These are phyloP conservation scores for Trichodelitschia bisporula DNA, from an alignment of 495 filamentous ascomycete genomes.

Conservation along the genomic window DNA sequence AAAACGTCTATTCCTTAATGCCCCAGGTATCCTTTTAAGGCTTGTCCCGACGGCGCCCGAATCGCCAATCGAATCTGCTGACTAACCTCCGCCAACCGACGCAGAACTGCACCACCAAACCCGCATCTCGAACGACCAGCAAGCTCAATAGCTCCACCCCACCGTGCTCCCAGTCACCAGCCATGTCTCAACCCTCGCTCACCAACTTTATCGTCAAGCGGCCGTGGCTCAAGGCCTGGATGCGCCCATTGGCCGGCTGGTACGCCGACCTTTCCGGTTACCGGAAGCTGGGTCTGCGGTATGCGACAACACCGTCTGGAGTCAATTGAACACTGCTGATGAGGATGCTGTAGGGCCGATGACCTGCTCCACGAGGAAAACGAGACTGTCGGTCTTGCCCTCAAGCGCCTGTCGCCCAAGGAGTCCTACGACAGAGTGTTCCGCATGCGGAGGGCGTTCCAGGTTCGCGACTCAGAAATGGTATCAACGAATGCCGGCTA, in stretches of 20 bases:
- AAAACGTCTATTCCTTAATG: no score
- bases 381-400: constrained; percentile 59
- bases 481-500: no score
- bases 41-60: no score
- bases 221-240: constrained; percentile 56
- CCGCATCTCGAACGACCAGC: constrained; percentile 1
- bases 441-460: constrained; percentile 84
- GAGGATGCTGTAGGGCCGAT: constrained; percentile 80
- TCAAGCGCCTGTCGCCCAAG: constrained; percentile 75
- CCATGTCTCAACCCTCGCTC: constrained; percentile 52
- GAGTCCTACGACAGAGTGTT: constrained; percentile 90
- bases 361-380: constrained; percentile 82
- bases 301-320: no score
- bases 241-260: constrained; percentile 60
- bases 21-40: no score
- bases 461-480: constrained; percentile 26
- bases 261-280: constrained; percentile 75
- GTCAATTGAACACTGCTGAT: no score
- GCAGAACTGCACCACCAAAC: constrained; percentile 3
- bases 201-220: constrained; percentile 48
- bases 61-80: no score
- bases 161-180: constrained; percentile 10
- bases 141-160: not conserved
- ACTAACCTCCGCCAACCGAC: not conserved
- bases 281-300: constrained; percentile 80